Conservation (phyloP, 1,284 basidiomycete species). For the Stygiomarasmius scandens region DNA sequence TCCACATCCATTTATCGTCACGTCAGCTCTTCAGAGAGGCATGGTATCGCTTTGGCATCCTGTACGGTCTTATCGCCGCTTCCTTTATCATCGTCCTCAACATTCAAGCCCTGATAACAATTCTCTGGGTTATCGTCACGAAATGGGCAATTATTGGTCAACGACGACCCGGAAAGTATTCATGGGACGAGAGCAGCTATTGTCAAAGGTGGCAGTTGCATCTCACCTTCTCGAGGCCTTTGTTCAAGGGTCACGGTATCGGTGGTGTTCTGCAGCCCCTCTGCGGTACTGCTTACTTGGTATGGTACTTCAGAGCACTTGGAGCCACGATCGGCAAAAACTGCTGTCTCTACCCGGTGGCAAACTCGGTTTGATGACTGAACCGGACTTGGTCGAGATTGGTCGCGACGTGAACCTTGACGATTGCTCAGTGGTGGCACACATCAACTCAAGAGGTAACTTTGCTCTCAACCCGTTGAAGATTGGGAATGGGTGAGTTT, state of each 20-base stretch:
- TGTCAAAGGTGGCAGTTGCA: constrained; percentile 51
- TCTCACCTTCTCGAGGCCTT: constrained; percentile 35
- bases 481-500: constrained; percentile 39
- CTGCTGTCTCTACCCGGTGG: constrained; percentile 42
- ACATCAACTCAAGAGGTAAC: constrained; percentile 48
- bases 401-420: constrained; percentile 44
- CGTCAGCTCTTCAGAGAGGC: constrained; percentile 31
- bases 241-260: constrained; percentile 41
- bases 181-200: constrained; percentile 48
- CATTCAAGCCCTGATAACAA: constrained; percentile 35
- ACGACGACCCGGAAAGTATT: constrained; percentile 37
- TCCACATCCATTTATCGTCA: constrained; percentile 30
- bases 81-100: constrained; percentile 39
- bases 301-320: constrained; percentile 45
- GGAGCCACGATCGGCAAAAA: constrained; percentile 47
- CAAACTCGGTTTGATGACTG: constrained; percentile 43
- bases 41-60: constrained; percentile 39
- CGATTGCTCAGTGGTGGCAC: constrained; percentile 48
- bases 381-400: constrained; percentile 46
- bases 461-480: constrained; percentile 45
- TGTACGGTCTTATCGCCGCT: constrained; percentile 39
- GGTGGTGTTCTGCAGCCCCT: constrained; percentile 42
- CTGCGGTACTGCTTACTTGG: constrained; percentile 41
- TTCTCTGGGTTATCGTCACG: constrained; percentile 40
- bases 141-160: constrained; percentile 45